Percentiles rank a stretch among this genome's conserved stretches.
Conservation (phyloP, 129 eudicot species). For the Flaveria bidentis region DNA sequence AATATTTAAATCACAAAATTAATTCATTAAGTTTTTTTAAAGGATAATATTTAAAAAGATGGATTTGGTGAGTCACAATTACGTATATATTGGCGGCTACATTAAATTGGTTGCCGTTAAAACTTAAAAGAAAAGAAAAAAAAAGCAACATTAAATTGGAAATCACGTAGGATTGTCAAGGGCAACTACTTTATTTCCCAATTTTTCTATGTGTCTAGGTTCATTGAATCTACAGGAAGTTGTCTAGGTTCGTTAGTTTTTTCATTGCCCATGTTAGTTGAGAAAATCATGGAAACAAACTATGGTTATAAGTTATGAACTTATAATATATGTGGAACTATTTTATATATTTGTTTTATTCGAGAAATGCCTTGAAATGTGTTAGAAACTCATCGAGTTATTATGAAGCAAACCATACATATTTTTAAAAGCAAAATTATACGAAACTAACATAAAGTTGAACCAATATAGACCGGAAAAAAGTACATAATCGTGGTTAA, state of each 20-base stretch:
- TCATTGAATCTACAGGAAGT: neutral
- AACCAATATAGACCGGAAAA: too few species aligned
- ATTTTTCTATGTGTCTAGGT: constrained; percentile 23
- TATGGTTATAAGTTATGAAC: neutral
- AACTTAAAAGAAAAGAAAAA: too few species aligned
- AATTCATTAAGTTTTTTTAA: too few species aligned
- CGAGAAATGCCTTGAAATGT: too few species aligned
- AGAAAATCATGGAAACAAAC: neutral
- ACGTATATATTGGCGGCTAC: constrained; percentile 16
- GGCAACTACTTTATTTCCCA: neutral
- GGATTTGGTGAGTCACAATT: neutral
- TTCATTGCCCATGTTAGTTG: neutral
- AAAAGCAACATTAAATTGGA: constrained; percentile 15
- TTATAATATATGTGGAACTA: neutral
- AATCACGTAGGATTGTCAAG: constrained; percentile 18
- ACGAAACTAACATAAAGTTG: too few species aligned
- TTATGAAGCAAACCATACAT: too few species aligned
- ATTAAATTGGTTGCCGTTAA: constrained; percentile 4
- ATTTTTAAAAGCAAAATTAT: too few species aligned
- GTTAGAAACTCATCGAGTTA: too few species aligned
- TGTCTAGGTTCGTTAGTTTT: constrained; percentile 13
- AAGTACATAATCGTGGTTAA: too few species aligned
- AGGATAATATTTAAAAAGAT: neutral
- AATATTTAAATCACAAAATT: too few species aligned
- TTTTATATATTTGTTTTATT: too few species aligned